phyloP scores from a whole-genome alignment of 176 grass and related monocot genomes.

The Cenchrus purpureus region DNA sequence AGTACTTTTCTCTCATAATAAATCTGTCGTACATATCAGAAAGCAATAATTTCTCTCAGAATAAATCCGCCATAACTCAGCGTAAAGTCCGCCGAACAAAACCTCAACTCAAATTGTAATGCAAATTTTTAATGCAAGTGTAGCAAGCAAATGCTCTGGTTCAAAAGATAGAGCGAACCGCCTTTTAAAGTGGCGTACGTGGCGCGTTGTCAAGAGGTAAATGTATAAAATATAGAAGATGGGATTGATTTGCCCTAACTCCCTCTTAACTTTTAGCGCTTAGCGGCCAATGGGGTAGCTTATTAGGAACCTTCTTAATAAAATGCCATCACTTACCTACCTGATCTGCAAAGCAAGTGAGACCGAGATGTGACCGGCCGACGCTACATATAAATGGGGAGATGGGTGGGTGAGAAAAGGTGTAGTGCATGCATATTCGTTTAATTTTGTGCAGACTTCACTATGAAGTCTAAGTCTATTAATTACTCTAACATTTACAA shows the following conservation, averaged over 20 bases:
- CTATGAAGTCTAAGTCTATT: too few relatives aligned
- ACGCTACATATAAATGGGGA: too few relatives aligned
- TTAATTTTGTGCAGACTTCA: too few relatives aligned
- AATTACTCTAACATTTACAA: too few relatives aligned
- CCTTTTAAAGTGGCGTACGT: neutral
- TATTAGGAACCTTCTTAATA: conserved; percentile 37
- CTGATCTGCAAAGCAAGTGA: neutral
- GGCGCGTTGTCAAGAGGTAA: conserved; percentile 7
- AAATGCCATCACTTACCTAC: conserved; percentile 20
- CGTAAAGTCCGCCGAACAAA: too few relatives aligned
- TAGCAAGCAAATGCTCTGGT: neutral
- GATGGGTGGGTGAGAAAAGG: too few relatives aligned
- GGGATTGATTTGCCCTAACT: conserved; percentile 16
- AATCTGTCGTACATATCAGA: too few relatives aligned
- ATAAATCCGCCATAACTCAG: too few relatives aligned
- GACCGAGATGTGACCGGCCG: neutral
- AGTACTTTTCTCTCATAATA: too few relatives aligned
- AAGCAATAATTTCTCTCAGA: too few relatives aligned
- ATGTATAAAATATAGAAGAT: neutral
- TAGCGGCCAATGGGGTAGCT: conserved; percentile 2
- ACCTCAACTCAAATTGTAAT: neutral
- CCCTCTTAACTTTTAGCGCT: neutral
- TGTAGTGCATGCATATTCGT: too few relatives aligned
- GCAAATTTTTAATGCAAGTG: neutral
- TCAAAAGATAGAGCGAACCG: neutral